Conservation (phyloP, 306 rosid species). For the Cyamopsis tetragonoloba region DNA sequence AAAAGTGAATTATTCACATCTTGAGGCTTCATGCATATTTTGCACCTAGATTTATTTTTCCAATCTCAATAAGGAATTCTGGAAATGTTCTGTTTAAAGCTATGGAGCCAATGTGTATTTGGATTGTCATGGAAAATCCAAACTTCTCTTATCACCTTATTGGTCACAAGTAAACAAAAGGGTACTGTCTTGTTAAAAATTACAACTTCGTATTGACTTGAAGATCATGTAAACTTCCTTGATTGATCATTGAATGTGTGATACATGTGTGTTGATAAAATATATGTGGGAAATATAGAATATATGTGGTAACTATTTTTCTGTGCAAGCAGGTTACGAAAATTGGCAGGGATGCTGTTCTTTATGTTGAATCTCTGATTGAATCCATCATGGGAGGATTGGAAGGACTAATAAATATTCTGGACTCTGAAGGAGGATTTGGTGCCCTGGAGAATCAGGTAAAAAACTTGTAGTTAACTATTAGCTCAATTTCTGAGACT, state of each 20-base stretch:
- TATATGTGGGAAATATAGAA: slow-evolving; percentile 20
- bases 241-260: slow-evolving; percentile 7
- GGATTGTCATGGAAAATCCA: slow-evolving; percentile 16
- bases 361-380: slow-evolving; percentile 94
- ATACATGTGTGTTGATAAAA: slow-evolving; percentile 7
- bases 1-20: neutral
- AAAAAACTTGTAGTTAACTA: slow-evolving; percentile 25
- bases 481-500: slow-evolving; percentile 32
- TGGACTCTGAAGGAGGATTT: slow-evolving; percentile 98
- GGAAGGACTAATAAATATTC: slow-evolving; percentile 95
- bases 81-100: slow-evolving; percentile 9
- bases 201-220: slow-evolving; percentile 2
- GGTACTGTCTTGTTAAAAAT: slow-evolving; percentile 10
- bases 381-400: slow-evolving; percentile 99
- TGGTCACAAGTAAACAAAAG: slow-evolving; percentile 2
- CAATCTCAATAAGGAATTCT: slow-evolving; percentile 5
- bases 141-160: neutral
- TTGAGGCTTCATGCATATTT: slow-evolving; percentile 12
- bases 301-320: slow-evolving; percentile 25
- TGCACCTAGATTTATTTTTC: neutral
- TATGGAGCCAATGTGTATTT: neutral
- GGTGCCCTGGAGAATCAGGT: slow-evolving; percentile 98
- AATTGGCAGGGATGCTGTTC: slow-evolving; percentile 97
- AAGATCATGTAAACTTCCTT: slow-evolving; percentile 21
- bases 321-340: slow-evolving; percentile 80